Percentiles rank a stretch among this genome's conserved stretches.
Evolutionary conservation across 306 rosid genomes (phyloP).

Genomic region (Glycyrrhiza uralensis): DNA sequence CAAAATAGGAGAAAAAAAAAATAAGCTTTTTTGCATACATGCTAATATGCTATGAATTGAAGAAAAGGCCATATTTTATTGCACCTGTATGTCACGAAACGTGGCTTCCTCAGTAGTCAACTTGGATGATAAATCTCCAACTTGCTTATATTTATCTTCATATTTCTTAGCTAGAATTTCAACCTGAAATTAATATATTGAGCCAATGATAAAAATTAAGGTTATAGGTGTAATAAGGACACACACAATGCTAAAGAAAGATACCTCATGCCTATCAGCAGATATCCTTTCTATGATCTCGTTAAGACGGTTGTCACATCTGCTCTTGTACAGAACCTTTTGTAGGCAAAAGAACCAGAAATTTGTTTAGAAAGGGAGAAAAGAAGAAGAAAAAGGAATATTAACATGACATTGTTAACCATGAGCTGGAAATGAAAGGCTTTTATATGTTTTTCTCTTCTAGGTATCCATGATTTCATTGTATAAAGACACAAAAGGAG

Average conservation of each 20-base stretch:
- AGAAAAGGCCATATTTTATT: constrained; percentile 2
- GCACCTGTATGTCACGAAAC: constrained; percentile 91
- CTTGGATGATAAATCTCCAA: constrained; percentile 91
- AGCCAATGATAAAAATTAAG: constrained; percentile 12
- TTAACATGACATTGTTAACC: constrained; percentile 3
- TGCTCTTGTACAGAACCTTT: constrained; percentile 95
- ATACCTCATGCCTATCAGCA: constrained; percentile 83
- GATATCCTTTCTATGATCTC: constrained; percentile 82
- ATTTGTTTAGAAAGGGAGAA: background rate
- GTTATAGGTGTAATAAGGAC: constrained; percentile 17
- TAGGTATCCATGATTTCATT: background rate
- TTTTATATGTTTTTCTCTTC: constrained; percentile 8
- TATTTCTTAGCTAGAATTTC: constrained; percentile 78
- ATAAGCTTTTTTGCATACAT: constrained; percentile 2
- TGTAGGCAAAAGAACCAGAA: constrained; percentile 16
- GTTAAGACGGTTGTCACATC: constrained; percentile 92
- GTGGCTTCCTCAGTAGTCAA: constrained; percentile 89
- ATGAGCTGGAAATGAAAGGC: background rate
- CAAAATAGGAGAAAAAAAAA: constrained; percentile 11
- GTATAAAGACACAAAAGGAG: background rate
- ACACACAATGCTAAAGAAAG: constrained; percentile 31
- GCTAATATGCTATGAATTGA: constrained; percentile 11
- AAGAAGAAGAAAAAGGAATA: background rate
- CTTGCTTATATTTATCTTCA: constrained; percentile 88
- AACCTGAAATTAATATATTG: constrained; percentile 51